Base-by-base conservation (phyloP, 192 early-diverging fungal species). In the Spizellomyces punctatus region DNA sequence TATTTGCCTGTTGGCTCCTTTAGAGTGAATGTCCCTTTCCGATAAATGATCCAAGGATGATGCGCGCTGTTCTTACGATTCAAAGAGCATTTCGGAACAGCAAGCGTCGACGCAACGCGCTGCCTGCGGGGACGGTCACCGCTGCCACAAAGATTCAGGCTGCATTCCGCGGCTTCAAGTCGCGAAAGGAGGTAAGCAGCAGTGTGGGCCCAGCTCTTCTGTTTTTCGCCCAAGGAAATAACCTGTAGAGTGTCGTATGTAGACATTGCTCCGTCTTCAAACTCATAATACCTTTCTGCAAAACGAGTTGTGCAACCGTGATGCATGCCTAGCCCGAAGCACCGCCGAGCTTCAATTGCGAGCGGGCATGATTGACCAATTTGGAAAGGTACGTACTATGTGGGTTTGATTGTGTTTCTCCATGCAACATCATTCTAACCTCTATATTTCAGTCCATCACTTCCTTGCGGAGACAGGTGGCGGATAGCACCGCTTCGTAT, bases 111-210 rank as follows among this genome's bases (percentile, higher is more conserved):
- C 14, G 14, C 17, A 19, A 54, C 17, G 50, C 12, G 12, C 12
- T 2, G 50, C 50, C 17, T 4, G 50, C 12, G 8, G 44, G 5
- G n/a, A 19, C 44, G 46, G 19, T 16, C 16, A 4, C 16, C 1
- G 73, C 73, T 6, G 73, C 73, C 0, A 54, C 45, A 10, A 75
- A 75, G 49, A 55, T 75, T 46, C 73, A 75, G 46, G 66, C 65
- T 10, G 58, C 66, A 8, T 67, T 60, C 43, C 73, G 73, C 19
- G 36, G 43, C 17, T 69, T 62, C 49, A 48, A 8, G 10, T 46
- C 14, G 16, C 42, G 73, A 47, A 49, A 55, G 52, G 21, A 69
- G 66, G 73, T 75, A 56, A 55, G 14, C 14, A 19, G 10, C 10
- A 27, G 52, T 8, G 17, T 19, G 17, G 0, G 14, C 4, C 17